These are phyloP conservation scores for Alternaria postmessia DNA, from an alignment of 2,329 filamentous ascomycete genomes.

Conservation along the genomic window DNA sequence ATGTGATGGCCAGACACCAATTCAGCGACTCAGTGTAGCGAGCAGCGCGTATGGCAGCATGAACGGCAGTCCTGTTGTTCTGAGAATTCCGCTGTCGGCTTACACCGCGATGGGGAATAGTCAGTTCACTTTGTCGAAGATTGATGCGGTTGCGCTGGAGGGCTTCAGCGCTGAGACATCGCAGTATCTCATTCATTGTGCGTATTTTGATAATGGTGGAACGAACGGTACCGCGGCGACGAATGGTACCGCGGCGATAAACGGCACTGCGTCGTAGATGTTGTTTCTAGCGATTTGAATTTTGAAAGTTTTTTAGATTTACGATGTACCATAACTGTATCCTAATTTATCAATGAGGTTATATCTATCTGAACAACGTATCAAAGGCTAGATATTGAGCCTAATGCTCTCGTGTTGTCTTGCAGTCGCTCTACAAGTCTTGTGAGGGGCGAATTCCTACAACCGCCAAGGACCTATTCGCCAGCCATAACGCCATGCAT, in stretches of 20 bases:
- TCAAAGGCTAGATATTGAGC: not conserved
- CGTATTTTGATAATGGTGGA: conserved; percentile 9
- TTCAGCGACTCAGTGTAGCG: conserved; percentile 10
- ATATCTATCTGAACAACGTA: not conserved
- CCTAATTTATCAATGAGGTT: not conserved
- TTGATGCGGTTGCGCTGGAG: conserved; percentile 13
- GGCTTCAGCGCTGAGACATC: conserved; percentile 8
- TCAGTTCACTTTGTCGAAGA: conserved; percentile 4
- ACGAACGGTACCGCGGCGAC: not conserved
- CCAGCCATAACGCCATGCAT: too few relatives aligned
- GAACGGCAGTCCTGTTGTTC: conserved; percentile 7
- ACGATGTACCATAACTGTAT: not conserved
- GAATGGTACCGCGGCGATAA: not conserved
- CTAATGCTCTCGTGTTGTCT: too few relatives aligned
- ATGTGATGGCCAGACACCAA: conserved; percentile 2
- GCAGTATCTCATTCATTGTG: conserved; percentile 10
- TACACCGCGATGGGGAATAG: conserved; percentile 6
- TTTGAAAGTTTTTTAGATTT: not conserved
- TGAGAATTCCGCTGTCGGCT: conserved; percentile 9
- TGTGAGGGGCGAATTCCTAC: too few relatives aligned
- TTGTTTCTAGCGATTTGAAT: not conserved
- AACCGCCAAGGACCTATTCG: too few relatives aligned
- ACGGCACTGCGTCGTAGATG: not conserved
- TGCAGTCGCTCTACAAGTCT: too few relatives aligned
- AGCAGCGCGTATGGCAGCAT: conserved; percentile 7